Evolutionary conservation across 192 early-diverging fungal genomes (phyloP).

Genomic region (Lobosporangium transversale): DNA sequence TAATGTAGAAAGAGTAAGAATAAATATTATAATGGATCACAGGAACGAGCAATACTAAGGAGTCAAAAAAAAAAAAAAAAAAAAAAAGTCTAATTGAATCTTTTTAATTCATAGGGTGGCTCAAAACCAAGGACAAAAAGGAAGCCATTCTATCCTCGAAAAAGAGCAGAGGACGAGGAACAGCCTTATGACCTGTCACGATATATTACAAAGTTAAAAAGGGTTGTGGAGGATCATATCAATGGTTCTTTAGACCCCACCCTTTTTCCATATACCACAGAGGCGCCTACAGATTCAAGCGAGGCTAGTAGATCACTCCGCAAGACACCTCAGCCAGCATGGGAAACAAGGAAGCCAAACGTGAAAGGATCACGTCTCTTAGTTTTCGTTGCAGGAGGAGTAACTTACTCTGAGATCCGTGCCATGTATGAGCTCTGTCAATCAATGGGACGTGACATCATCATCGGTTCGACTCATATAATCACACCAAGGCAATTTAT

Average conservation of each 20-base stretch:
- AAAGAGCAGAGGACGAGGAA: constrained; percentile 67
- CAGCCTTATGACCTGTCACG: constrained; percentile 79
- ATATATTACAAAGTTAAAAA: constrained; percentile 80
- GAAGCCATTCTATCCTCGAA: constrained; percentile 64
- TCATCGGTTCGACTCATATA: constrained; percentile 82
- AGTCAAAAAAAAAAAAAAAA: too few species aligned
- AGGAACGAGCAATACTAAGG: not conserved
- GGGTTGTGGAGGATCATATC: constrained; percentile 67
- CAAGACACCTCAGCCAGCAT: constrained; percentile 40
- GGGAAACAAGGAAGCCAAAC: constrained; percentile 47
- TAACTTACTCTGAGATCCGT: constrained; percentile 80
- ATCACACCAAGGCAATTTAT: constrained; percentile 77
- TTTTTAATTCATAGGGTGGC: constrained; percentile 26
- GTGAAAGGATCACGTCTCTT: constrained; percentile 69
- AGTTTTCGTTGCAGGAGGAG: constrained; percentile 84
- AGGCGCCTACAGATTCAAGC: constrained; percentile 44
- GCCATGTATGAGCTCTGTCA: constrained; percentile 73
- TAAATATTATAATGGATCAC: not conserved
- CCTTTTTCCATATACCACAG: constrained; percentile 71
- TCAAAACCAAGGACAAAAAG: constrained; percentile 61
- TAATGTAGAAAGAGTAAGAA: constrained; percentile 60
- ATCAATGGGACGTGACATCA: constrained; percentile 71
- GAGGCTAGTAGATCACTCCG: constrained; percentile 47
- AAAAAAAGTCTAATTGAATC: too few species aligned
- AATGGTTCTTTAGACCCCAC: constrained; percentile 64